Evolutionary conservation across 805 yeast genomes (phyloP).

Genomic region (Wickerhamomyces strasburgensis): DNA sequence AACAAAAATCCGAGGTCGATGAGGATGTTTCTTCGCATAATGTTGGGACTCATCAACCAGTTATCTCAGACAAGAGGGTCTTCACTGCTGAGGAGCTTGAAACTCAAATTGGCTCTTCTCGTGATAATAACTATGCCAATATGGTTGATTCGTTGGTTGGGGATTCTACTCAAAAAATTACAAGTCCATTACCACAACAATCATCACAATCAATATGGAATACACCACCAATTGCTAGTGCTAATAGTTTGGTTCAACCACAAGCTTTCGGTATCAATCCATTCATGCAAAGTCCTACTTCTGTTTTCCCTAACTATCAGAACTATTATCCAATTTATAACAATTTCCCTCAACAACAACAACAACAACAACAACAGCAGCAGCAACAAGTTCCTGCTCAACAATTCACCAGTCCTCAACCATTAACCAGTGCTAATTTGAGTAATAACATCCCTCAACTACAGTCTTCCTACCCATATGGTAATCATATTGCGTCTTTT

Average conservation of each 20-base stretch:
- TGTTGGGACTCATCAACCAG: too few relatives aligned
- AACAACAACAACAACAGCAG: constrained; percentile 2
- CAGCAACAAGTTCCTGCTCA: neutral
- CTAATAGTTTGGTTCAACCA: too few relatives aligned
- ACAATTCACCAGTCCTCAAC: neutral
- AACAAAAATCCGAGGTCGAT: neutral
- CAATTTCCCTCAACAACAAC: constrained; percentile 1
- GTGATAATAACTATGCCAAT: constrained; percentile 3
- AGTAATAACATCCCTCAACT: too few relatives aligned
- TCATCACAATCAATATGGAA: too few relatives aligned
- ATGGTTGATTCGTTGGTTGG: constrained; percentile 31
- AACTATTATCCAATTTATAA: constrained; percentile 7
- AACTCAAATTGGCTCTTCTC: neutral
- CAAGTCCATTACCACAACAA: too few relatives aligned
- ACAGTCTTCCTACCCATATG: neutral
- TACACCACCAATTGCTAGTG: too few relatives aligned
- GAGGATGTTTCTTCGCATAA: neutral
- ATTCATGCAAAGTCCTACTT: neutral
- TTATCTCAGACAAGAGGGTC: too few relatives aligned
- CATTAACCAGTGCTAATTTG: too few relatives aligned
- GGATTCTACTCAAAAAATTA: constrained; percentile 12
- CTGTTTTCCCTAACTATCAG: constrained; percentile 7
- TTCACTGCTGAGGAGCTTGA: neutral
- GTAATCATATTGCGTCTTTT: neutral
- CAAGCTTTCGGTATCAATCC: too few relatives aligned